These are phyloP conservation scores for Xylariaceae sp. DNA, from an alignment of 2,329 filamentous ascomycete genomes.

Conservation along the genomic window DNA sequence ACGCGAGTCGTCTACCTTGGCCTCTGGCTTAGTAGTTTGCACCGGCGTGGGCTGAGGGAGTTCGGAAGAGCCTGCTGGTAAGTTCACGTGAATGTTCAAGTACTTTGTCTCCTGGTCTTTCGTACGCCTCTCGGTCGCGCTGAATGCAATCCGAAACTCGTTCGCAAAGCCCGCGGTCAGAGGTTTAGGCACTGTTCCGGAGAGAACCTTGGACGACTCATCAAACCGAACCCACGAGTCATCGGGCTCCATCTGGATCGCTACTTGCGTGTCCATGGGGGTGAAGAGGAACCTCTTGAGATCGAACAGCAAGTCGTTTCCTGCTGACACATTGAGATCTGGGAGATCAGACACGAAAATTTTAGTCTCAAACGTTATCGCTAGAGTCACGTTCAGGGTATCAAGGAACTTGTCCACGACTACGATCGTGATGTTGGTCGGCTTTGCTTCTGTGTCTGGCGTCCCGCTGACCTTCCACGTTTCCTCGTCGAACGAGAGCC, in stretches of 20 bases:
- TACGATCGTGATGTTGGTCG: constrained; percentile 67
- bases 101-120: constrained; percentile 34
- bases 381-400: constrained; percentile 62
- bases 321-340: constrained; percentile 38
- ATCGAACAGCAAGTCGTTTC: constrained; percentile 41
- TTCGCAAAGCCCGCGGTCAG: constrained; percentile 10
- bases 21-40: constrained; percentile 19
- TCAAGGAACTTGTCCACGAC: constrained; percentile 67
- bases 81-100: constrained; percentile 33
- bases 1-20: constrained; percentile 21
- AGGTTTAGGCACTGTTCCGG: constrained; percentile 36
- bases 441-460: constrained; percentile 63
- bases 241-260: constrained; percentile 32
- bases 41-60: constrained; percentile 11
- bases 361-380: constrained; percentile 32
- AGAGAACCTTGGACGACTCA: constrained; percentile 33
- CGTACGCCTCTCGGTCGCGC: constrained; percentile 33
- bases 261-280: constrained; percentile 36
- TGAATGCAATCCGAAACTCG: constrained; percentile 32
- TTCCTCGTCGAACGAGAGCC: constrained; percentile 71
- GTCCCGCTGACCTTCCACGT: constrained; percentile 70
- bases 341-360: constrained; percentile 41
- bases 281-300: constrained; percentile 40
- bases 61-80: constrained; percentile 15
- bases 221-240: constrained; percentile 44